phyloP scores from a whole-genome alignment of 345 rosid genomes.

The Lepidium didymum region DNA sequence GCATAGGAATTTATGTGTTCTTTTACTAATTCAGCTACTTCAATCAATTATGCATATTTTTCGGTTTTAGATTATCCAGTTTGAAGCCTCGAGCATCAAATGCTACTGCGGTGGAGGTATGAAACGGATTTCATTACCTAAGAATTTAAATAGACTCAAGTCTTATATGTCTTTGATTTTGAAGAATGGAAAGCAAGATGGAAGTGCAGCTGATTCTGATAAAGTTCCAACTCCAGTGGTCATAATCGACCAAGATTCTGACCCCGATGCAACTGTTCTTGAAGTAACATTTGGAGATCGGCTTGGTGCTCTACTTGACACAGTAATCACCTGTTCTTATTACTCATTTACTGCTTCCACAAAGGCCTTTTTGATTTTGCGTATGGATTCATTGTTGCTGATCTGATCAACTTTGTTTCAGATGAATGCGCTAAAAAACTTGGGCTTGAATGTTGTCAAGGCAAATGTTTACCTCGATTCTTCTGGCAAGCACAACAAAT shows the following conservation, averaged over 20 bases:
- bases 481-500: constrained; percentile 92
- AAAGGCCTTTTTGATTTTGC: neutral
- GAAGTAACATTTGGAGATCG: constrained; percentile 96
- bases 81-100: constrained; percentile 50
- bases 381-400: neutral
- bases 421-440: constrained; percentile 92
- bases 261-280: constrained; percentile 77
- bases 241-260: constrained; percentile 89
- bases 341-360: neutral
- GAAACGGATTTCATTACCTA: constrained; percentile 3
- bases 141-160: neutral
- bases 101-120: constrained; percentile 75
- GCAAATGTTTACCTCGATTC: constrained; percentile 88
- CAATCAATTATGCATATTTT: neutral
- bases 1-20: neutral
- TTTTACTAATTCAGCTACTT: neutral
- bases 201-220: constrained; percentile 50
- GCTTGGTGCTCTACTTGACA: constrained; percentile 94
- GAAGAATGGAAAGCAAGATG: constrained; percentile 47
- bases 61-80: constrained; percentile 41
- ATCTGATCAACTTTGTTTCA: constrained; percentile 26
- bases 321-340: constrained; percentile 36
- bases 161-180: neutral
- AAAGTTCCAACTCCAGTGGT: constrained; percentile 82
- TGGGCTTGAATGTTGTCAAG: constrained; percentile 87